Evolutionary conservation across 192 early-diverging fungal species (phyloP), one percentile per base, ranked within the genome.

Genomic region (Mortierella alpina): DNA sequence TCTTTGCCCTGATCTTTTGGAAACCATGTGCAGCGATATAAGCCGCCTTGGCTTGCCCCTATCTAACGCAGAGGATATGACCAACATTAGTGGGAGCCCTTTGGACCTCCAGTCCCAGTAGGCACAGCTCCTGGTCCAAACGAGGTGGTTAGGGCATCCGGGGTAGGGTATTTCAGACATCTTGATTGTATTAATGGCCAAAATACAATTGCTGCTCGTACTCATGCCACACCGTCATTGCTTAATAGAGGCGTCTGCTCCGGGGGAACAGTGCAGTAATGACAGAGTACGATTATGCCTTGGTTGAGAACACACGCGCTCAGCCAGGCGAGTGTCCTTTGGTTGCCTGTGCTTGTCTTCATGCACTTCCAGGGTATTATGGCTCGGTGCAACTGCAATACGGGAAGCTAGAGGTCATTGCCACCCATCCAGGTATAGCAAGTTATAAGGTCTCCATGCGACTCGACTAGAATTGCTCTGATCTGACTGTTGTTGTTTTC

Each of bases 251-350:
- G 41, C 64, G 64, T n/a, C 50, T 66, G 4, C 47, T 66, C 2
- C 23, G 64, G 7, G 64, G 64, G 14, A 66, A 66, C 6, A 66
- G 31, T 49, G 40, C 23, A 3, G 64, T 54, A 0, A 66, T 66
- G 64, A 66, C 31, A 1, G 64, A 54, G 44, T 54, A 66, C 51
- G 64, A 66, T n/a, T 66, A 64, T 39, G 62, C 62, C 0, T 40
- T 64, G 49, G 62, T 64, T 11, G 62, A 64, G 49, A 51, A 64
- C 49, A 64, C 62, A 4, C 45, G n/a, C 0, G 62, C 47, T 22
- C 14, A 13, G 11, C 48, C 46, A 0, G 47, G 44, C 10, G 22
- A 64, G 62, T 51, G 51, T 49, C 62, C 62, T 7, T 51, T 64
- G 10, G 62, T 64, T 9, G 47, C 62, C 15, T 64, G 62, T 51